Base-by-base conservation (phyloP, 768 basidiomycete species). In the Boletus patriciae region DNA sequence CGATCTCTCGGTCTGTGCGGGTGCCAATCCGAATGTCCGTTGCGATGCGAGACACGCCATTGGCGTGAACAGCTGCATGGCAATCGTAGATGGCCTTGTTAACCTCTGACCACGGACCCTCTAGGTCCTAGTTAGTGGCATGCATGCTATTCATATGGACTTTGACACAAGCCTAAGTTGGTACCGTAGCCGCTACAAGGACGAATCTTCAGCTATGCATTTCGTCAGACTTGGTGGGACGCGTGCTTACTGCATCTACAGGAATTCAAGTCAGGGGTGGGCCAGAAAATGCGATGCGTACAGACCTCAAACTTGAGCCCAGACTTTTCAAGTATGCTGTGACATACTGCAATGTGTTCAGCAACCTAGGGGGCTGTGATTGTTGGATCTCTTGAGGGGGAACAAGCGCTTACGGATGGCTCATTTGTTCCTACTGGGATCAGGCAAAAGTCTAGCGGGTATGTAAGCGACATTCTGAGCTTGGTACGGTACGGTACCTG, bases 21-120 rank as follows among this genome's bases (percentile, higher is more conserved):
- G 96, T 98, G 42, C 96, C 96, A 51, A 98, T 95, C 27, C 96
- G 87, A 57, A 98, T 90, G 74, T 98, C 95, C 13, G 95, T 96
- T 12, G 91, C 91, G 51, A 94, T 81, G 50, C 88, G 84, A 16
- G 84, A 83, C 0, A 83, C 81, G 23, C 90, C 91, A 68, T 82
- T 80, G 1, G 81, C 83, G 60, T 95, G 93, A 6, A 94, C 88
- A 2, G 91, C 92, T 25, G 81, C 80, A 68, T 98, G 96, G 68
- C 94, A 97, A 58, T 89, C 90, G 61, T 93, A 90, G 59, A 98
- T 97, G 3, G 88, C 92, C 62, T 88, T 78, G 55, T 82, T 86
- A 40, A 98, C 96, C 49, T 84, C 76, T 23, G 81, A 78, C 93
- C 92, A 98, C 0, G 91, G 88, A 6, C 94, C 94, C 72, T 95